These are phyloP conservation scores for Calendula officinalis DNA, from an alignment of 129 eudicot species.

Conservation along the genomic window DNA sequence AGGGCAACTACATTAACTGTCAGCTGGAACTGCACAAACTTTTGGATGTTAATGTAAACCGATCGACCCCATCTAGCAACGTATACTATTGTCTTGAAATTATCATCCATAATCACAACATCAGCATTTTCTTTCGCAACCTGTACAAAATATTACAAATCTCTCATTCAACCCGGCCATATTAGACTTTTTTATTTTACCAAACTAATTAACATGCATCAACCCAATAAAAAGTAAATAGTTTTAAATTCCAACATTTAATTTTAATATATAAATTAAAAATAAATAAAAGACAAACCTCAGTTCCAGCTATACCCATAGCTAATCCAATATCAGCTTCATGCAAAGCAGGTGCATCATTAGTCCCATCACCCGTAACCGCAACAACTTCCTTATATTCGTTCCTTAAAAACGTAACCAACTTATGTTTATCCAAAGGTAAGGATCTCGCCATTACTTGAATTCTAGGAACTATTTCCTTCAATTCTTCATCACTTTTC, in stretches of 20 bases:
- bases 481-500: conserved; percentile 51
- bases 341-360: conserved; percentile 96
- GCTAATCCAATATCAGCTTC: conserved; percentile 96
- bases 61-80: conserved; percentile 96
- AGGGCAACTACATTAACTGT: conserved; percentile 88
- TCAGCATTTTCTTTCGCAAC: conserved; percentile 98
- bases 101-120: conserved; percentile 89
- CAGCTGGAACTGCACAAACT: conserved; percentile 88
- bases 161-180: too few relatives aligned
- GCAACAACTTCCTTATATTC: conserved; percentile 84
- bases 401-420: conserved; percentile 64
- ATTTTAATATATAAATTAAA: too few relatives aligned
- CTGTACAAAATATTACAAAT: conserved; percentile 33
- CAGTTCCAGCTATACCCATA: conserved; percentile 99
- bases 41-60: conserved; percentile 88
- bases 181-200: not conserved
- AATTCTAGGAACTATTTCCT: conserved; percentile 63
- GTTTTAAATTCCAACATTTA: too few relatives aligned
- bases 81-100: conserved; percentile 75
- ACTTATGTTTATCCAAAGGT: conserved; percentile 84
- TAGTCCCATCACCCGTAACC: conserved; percentile 95
- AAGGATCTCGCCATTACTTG: conserved; percentile 94
- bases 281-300: conserved; percentile 43
- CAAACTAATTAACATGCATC: not conserved
- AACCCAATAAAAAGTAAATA: too few relatives aligned